Conservation (phyloP, 164 flowering plant species). For the Cinnamomum micranthum region DNA sequence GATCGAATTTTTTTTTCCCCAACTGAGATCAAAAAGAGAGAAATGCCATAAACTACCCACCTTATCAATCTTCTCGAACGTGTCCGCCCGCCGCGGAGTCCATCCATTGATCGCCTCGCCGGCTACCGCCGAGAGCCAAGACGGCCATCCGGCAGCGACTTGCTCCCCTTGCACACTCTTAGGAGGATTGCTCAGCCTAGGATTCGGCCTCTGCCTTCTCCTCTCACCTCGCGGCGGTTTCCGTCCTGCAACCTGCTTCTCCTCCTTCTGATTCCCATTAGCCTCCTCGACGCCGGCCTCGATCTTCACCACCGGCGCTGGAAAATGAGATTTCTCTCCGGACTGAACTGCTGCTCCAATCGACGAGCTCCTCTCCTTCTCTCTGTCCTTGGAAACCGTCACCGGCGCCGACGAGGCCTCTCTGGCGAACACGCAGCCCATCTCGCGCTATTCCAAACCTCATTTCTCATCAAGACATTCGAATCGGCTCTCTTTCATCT, state of each 20-base stretch:
- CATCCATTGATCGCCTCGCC: constrained; percentile 36
- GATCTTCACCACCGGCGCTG: constrained; percentile 11
- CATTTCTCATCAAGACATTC: constrained; percentile 15
- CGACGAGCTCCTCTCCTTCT: constrained; percentile 8
- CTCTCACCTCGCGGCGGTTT: constrained; percentile 17
- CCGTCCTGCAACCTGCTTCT: constrained; percentile 10
- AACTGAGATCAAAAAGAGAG: not conserved
- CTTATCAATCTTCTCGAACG: constrained; percentile 37
- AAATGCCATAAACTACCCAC: constrained; percentile 11
- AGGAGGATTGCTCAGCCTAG: constrained; percentile 36
- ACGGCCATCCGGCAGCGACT: constrained; percentile 30
- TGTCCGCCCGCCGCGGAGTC: constrained; percentile 33
- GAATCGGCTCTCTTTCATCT: not conserved
- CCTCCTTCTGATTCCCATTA: constrained; percentile 23
- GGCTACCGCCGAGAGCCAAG: constrained; percentile 36
- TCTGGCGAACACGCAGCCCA: constrained; percentile 53
- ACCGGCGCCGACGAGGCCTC: constrained; percentile 22
- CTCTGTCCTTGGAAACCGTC: constrained; percentile 18
- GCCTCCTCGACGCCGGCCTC: constrained; percentile 12
- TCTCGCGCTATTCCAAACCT: constrained; percentile 18
- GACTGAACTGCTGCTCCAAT: not conserved
- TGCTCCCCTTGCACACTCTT: constrained; percentile 15
- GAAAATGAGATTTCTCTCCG: constrained; percentile 16
- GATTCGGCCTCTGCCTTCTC: constrained; percentile 33
- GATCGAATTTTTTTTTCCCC: not conserved